Evolutionary conservation across 2,329 filamentous ascomycete genomes (phyloP).

Genomic region (Pestalotiopsis sp.): DNA sequence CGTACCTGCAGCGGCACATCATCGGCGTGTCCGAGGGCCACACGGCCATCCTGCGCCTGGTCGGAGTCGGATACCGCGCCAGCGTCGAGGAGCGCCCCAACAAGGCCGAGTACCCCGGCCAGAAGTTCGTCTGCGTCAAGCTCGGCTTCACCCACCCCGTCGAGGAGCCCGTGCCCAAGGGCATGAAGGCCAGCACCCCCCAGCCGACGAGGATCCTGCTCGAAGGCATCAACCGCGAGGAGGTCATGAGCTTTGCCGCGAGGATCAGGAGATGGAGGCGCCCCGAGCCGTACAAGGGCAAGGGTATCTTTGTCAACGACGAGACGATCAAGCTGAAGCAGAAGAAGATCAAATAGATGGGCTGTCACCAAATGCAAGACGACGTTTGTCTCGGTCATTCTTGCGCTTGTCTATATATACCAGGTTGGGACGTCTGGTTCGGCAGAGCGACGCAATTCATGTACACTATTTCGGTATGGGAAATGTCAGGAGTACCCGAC

Average conservation of each 20-base stretch:
- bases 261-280: constrained; percentile 84
- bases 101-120: constrained; percentile 76
- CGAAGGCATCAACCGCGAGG: constrained; percentile 84
- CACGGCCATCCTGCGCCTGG: constrained; percentile 86
- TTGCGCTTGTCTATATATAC: not conserved
- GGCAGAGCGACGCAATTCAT: not conserved
- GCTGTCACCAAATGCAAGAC: not conserved
- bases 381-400: not conserved
- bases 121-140: constrained; percentile 90
- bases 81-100: constrained; percentile 77
- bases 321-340: constrained; percentile 98
- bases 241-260: constrained; percentile 89
- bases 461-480: constrained; percentile 7
- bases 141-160: constrained; percentile 96
- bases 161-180: constrained; percentile 80
- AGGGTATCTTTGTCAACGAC: constrained; percentile 97
- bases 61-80: constrained; percentile 94
- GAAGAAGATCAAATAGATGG: constrained; percentile 86
- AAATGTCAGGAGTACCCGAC: not conserved
- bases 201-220: constrained; percentile 90
- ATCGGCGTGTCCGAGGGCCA: constrained; percentile 96
- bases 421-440: not conserved
- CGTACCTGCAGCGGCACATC: constrained; percentile 88
- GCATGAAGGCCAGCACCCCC: constrained; percentile 84
- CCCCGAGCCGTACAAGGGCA: constrained; percentile 98